Percentiles rank a stretch among this genome's conserved stretches.
Evolutionary conservation across 1,139 yeast species (phyloP).

Genomic region (Candida sanyaensis): DNA sequence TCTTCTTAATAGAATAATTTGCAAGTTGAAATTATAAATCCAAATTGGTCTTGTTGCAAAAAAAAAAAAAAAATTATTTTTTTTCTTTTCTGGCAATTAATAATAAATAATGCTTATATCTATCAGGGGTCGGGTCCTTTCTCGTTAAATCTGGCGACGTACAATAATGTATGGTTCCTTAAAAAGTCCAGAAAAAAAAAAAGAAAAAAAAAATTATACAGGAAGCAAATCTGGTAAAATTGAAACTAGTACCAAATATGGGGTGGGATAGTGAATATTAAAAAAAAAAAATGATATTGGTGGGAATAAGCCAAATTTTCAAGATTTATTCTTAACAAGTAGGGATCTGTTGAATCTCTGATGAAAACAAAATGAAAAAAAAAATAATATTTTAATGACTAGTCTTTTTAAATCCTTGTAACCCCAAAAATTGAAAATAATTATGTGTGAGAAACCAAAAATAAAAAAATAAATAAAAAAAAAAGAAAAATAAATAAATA

Average conservation of each 20-base stretch:
- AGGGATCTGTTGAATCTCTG: too few species aligned
- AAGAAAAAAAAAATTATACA: background rate
- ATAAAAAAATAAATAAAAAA: too few species aligned
- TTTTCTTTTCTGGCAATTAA: background rate
- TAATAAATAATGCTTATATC: background rate
- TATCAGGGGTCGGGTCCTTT: background rate
- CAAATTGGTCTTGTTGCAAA: conserved; percentile 2
- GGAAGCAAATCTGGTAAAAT: background rate
- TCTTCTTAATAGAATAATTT: background rate
- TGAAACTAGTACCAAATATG: too few species aligned
- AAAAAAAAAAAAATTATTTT: background rate
- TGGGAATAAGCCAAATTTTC: too few species aligned
- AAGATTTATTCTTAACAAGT: too few species aligned
- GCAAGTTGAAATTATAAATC: background rate
- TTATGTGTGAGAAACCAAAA: too few species aligned
- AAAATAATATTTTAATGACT: too few species aligned
- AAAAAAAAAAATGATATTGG: too few species aligned
- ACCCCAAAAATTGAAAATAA: too few species aligned
- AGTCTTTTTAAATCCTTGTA: too few species aligned
- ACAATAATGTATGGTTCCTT: conserved; percentile 1
- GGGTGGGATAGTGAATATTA: too few species aligned
- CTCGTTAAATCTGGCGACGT: background rate
- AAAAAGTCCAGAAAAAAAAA: background rate
- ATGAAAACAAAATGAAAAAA: too few species aligned
- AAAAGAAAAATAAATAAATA: background rate